Percentiles rank a stretch among this genome's conserved stretches.
These are phyloP conservation scores for Aquilaria agallochum DNA, from an alignment of 441 rosid species.

Conservation along the genomic window DNA sequence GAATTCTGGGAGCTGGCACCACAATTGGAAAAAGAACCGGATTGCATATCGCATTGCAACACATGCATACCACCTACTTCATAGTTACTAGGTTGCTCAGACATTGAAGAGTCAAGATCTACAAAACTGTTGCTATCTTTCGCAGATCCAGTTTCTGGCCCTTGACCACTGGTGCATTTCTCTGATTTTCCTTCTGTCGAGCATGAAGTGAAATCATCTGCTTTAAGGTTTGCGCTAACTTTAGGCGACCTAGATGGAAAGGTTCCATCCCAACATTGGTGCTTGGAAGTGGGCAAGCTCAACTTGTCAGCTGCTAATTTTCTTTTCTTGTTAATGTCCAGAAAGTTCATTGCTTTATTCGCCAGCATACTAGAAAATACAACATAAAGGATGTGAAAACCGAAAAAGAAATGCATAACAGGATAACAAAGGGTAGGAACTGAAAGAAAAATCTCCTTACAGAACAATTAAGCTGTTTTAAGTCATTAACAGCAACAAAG, in stretches of 20 bases:
- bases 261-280: slow-evolving; percentile 38
- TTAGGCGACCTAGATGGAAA: slow-evolving; percentile 11
- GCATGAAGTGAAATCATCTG: slow-evolving; percentile 10
- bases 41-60: slow-evolving; percentile 13
- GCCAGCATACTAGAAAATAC: slow-evolving; percentile 32
- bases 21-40: slow-evolving; percentile 23
- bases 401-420: too few relatives aligned
- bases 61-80: slow-evolving; percentile 12
- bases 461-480: too few relatives aligned
- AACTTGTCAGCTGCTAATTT: slow-evolving; percentile 54
- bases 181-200: slow-evolving; percentile 16
- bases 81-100: slow-evolving; percentile 20
- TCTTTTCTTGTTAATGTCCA: slow-evolving; percentile 54
- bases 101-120: slow-evolving; percentile 25
- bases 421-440: too few relatives aligned
- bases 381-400: too few relatives aligned
- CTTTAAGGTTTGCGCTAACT: slow-evolving; percentile 13
- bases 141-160: slow-evolving; percentile 35
- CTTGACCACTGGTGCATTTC: slow-evolving; percentile 16
- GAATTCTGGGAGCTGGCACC: slow-evolving; percentile 16
- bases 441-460: too few relatives aligned
- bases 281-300: slow-evolving; percentile 54
- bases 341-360: slow-evolving; percentile 11
- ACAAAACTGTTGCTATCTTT: slow-evolving; percentile 42
- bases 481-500: too few relatives aligned